phyloP scores from a whole-genome alignment of 257 asterid species.

The Solanum tarapatanum region DNA sequence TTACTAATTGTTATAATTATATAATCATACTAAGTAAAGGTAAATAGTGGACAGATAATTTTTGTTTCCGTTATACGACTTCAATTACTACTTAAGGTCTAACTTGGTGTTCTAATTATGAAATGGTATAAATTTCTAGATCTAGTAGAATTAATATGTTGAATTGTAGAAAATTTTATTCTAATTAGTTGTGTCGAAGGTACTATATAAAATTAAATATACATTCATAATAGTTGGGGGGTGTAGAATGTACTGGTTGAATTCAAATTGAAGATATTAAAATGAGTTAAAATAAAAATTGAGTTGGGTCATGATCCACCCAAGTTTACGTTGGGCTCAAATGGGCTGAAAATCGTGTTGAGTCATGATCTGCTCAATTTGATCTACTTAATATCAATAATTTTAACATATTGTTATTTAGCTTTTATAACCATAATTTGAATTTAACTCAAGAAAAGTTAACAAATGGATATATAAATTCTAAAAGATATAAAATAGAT shows the following conservation, averaged over 20 bases:
- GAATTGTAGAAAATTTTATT: background rate
- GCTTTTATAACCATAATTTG: too few species aligned
- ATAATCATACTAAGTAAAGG: background rate
- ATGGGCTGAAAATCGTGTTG: background rate
- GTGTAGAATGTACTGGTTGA: background rate
- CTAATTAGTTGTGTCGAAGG: background rate
- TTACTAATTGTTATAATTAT: background rate
- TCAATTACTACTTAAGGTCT: background rate
- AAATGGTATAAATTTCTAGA: background rate
- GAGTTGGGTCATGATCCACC: background rate
- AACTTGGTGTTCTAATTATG: background rate
- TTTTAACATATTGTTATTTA: too few species aligned
- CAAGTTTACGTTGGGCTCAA: too few species aligned
- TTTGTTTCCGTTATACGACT: background rate
- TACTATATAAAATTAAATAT: background rate
- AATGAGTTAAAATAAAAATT: too few species aligned
- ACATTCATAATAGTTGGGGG: background rate
- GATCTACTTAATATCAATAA: too few species aligned
- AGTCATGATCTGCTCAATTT: background rate
- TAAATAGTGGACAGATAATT: background rate
- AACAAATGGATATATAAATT: too few species aligned
- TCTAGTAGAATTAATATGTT: background rate
- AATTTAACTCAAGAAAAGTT: too few species aligned
- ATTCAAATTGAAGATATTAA: too few species aligned
- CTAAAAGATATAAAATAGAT: too few species aligned